Base-by-base conservation (phyloP, 2,329 filamentous ascomycete species). In the Fusarium scirpi region DNA sequence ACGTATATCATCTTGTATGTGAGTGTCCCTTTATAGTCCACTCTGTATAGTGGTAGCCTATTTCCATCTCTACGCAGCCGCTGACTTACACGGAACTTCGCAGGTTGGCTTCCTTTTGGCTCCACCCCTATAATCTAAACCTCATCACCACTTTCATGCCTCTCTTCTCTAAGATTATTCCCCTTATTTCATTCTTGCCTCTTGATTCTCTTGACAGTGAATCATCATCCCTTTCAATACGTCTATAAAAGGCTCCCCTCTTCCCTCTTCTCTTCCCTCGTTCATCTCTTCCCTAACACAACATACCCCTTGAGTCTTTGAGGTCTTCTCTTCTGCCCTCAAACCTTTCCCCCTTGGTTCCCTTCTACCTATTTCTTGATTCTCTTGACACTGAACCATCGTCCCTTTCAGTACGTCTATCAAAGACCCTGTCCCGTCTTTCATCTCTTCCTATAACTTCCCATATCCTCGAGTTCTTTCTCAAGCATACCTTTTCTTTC, bases 11-110 rank as follows among this genome's bases (percentile, higher is more conserved):
- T n/a, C 29, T 38, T n/a, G 25, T 18, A 34, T 32, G 22, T 27
- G 30, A 30, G 11, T 44, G 51, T 67, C 65, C 44, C 22, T 11
- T 45, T 34, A 40, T 46, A 46, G 45, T 62, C 62, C 27, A 22
- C 25, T 62, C 10, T n/a, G 34, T 24, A 22, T 40, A 38, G 34
- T 10, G 43, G 9, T 29, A 13, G 24, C 38, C 16, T 67, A 43
- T 20, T 38, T 41, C 11, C 38, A 20, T 54, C 57, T 62, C 46
- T 12, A 13, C 29, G 25, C 32, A 66, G 32, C 52, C 62, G 52
- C 34, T 20, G 41, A 41, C 66, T 62, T 70, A 62, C 47, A 69
- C 61, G 40, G 44, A 22, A 27, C n/a, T 47, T 52, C 56, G 46
- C 61, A 48, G 34, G 12, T 58, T 24, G 40, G 24, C 49, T 47